Base-by-base conservation (phyloP, 1,139 yeast species). In the Magnusiomyces fungicola region DNA sequence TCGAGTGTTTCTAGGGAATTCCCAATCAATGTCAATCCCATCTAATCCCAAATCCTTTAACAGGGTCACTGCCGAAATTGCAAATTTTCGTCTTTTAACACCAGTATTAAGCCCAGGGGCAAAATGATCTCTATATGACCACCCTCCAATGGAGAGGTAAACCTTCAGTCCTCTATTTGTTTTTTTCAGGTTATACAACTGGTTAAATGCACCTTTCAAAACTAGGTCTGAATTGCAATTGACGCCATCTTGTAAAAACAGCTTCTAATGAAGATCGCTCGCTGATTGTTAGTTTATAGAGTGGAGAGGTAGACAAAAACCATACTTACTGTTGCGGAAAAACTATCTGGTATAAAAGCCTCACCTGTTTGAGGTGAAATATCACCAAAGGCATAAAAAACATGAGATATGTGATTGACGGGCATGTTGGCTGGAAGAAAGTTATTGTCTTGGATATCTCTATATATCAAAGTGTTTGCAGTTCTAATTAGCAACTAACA, bases 21-120 rank as follows among this genome's bases (percentile, higher is more conserved):
- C 98, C 97, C 97, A 92, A 66, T 92, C 98, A 33, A 92, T 69
- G 64, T 92, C 98, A 47, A 92, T 71, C 0, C 98, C 97, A 63
- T 92, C 97, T 59, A 92, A 80, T 0, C 86, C 83, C 60, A 79
- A 75, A 47, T 72, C 67, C 2, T 66, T 56, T 59, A 87, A 70
- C 30, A 77, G 65, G 0, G 66, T 65, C 1, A 76, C 71, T 0
- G 81, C 70, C 1, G 83, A 71, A 1, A 60, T 52, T 2, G 80
- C 77, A 64, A 90, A 88, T 0, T 47, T 63, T 1, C 62, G 61
- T 6, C 81, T 54, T 48, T 70, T 75, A 1, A 49, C 51, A 0
- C 64, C 59, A 43, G 71, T 69, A 1, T 62, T 57, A 4, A 77
- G 72, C 5, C 82, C 73, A 1, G 66, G 66, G 12, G 70, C 72